Evolutionary conservation across 257 asterid species (phyloP).

Genomic region (Penstemon newberryi): DNA sequence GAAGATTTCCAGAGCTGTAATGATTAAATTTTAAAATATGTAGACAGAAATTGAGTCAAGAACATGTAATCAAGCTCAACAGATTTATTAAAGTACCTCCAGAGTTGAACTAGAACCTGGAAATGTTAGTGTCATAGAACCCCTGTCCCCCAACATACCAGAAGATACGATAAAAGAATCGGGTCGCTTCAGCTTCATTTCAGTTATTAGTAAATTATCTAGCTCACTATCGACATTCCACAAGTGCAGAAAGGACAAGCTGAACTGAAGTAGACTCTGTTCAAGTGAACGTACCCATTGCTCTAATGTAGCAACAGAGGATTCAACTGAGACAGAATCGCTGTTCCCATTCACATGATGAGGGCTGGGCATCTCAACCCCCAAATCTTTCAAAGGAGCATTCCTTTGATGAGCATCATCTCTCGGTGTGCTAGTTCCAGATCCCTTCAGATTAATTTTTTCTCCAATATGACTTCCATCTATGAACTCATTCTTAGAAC

Average conservation of each 20-base stretch:
- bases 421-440: conserved; percentile 42
- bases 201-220: conserved; percentile 74
- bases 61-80: conserved; percentile 23
- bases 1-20: conserved; percentile 96
- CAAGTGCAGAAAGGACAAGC: conserved; percentile 85
- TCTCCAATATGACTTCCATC: conserved; percentile 35
- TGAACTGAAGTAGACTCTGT: conserved; percentile 71
- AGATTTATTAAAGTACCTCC: conserved; percentile 56
- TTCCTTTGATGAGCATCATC: conserved; percentile 35
- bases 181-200: conserved; percentile 79
- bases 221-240: conserved; percentile 88
- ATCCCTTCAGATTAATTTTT: conserved; percentile 38
- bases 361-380: conserved; percentile 40
- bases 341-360: conserved; percentile 33
- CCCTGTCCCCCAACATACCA: conserved; percentile 92
- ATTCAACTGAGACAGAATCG: conserved; percentile 34
- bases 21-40: conserved; percentile 30
- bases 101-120: conserved; percentile 74
- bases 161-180: conserved; percentile 69
- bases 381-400: conserved; percentile 38
- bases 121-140: conserved; percentile 81
- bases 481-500: conserved; percentile 50
- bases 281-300: conserved; percentile 57
- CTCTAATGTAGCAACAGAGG: conserved; percentile 37
- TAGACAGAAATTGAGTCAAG: conserved; percentile 31